These are phyloP conservation scores for Gigaspora rosea DNA, from an alignment of 192 early-diverging fungal genomes.

Conservation along the genomic window DNA sequence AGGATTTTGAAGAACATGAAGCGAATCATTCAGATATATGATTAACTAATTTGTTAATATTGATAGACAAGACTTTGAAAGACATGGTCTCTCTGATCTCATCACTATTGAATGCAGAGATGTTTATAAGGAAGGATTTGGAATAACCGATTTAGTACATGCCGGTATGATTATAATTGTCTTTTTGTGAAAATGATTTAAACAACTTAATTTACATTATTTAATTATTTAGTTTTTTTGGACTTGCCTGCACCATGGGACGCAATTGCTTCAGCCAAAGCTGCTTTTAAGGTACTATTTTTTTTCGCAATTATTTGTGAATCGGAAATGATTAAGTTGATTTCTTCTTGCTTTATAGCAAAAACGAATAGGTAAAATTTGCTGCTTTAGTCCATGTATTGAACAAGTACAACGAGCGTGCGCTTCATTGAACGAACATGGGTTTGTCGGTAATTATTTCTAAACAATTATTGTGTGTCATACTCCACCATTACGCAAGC, in stretches of 20 bases:
- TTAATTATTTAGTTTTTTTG: conserved; percentile 69
- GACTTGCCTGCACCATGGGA: conserved; percentile 98
- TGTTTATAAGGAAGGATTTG: conserved; percentile 90
- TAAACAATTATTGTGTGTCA: background rate
- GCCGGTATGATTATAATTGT: conserved; percentile 52
- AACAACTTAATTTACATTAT: background rate
- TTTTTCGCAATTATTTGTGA: background rate
- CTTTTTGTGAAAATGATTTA: background rate
- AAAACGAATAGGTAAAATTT: conserved; percentile 81
- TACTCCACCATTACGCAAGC: background rate
- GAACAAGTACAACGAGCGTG: conserved; percentile 91
- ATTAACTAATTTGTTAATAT: too few relatives aligned
- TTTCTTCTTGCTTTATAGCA: conserved; percentile 31
- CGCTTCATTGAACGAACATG: conserved; percentile 72
- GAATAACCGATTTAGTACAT: conserved; percentile 65
- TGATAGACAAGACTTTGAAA: conserved; percentile 49
- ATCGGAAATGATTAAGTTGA: background rate
- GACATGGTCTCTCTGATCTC: conserved; percentile 70
- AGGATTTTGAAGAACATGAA: too few relatives aligned
- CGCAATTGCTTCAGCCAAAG: conserved; percentile 81
- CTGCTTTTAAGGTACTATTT: conserved; percentile 64
- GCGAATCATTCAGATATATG: too few relatives aligned
- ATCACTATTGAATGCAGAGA: conserved; percentile 80
- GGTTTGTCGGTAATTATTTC: conserved; percentile 71
- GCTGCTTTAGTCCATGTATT: conserved; percentile 94